These are phyloP conservation scores for Chaetomium cochliodes DNA, from an alignment of 495 filamentous ascomycete species.

Conservation along the genomic window DNA sequence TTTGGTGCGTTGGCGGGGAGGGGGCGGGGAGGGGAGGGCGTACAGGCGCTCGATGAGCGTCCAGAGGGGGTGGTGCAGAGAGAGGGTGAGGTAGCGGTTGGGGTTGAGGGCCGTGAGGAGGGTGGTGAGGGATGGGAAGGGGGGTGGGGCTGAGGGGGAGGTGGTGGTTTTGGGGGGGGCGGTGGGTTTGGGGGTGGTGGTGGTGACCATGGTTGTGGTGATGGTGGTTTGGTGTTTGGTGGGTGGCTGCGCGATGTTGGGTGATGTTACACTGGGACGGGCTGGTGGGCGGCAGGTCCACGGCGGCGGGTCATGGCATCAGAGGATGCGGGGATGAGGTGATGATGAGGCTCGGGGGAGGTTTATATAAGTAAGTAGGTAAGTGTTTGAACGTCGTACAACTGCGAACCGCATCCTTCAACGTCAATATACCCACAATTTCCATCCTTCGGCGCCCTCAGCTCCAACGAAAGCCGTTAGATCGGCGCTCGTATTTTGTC, in stretches of 20 bases:
- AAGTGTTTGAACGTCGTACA: neutral
- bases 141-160: neutral
- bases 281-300: neutral
- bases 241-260: neutral
- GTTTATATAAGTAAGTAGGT: neutral
- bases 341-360: neutral
- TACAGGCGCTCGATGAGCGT: constrained; percentile 35
- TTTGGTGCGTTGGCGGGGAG: constrained; percentile 45
- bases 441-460: too few relatives aligned
- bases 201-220: neutral
- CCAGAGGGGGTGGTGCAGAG: constrained; percentile 28
- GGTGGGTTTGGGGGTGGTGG: neutral
- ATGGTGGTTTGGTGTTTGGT: neutral
- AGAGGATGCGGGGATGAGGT: neutral
- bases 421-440: too few relatives aligned
- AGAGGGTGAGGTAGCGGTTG: constrained; percentile 9
- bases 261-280: too few relatives aligned
- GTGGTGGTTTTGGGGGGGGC: neutral
- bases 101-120: neutral
- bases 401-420: too few relatives aligned
- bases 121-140: neutral
- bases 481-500: neutral
- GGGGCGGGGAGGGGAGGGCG: neutral
- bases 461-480: too few relatives aligned
- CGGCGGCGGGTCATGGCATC: constrained; percentile 9